Conservation (phyloP, 164 flowering plant species). For the Tinospora cordifolia region DNA sequence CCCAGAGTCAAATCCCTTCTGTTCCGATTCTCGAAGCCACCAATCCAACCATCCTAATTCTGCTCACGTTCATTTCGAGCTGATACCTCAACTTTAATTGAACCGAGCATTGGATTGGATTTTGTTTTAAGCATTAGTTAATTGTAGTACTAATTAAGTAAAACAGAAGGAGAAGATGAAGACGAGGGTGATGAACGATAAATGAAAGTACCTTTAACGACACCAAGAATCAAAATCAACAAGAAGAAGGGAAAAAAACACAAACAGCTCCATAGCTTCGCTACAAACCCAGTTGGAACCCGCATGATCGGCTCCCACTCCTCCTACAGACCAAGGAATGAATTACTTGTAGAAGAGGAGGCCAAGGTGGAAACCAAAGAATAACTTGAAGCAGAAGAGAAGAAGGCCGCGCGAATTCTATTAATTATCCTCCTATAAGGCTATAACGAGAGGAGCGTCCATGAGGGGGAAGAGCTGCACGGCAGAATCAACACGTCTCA, state of each 20-base stretch:
- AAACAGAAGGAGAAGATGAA: not conserved
- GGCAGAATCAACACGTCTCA: not conserved
- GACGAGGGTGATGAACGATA: not conserved
- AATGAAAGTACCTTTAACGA: constrained; percentile 52
- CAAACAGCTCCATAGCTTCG: constrained; percentile 56
- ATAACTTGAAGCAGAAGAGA: no score
- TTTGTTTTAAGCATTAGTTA: not conserved
- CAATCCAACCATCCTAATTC: no score
- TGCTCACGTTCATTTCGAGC: no score
- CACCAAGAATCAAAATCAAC: constrained; percentile 51
- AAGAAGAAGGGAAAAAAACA: constrained; percentile 75
- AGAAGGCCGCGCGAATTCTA: no score
- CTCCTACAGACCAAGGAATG: not conserved
- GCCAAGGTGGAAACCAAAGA: no score
- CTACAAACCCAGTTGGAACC: constrained; percentile 48
- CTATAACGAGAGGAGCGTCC: no score
- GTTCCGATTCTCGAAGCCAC: no score
- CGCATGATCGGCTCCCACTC: constrained; percentile 30
- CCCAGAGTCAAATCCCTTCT: no score
- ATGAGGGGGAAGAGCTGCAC: not conserved
- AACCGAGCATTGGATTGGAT: no score
- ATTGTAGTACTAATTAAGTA: not conserved
- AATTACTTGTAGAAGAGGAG: not conserved
- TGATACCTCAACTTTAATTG: no score
- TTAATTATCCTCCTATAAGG: no score